Percentiles rank a stretch among this genome's conserved stretches.
Conservation (phyloP, 164 flowering plant genomes). For the Liriodendron chinense region DNA sequence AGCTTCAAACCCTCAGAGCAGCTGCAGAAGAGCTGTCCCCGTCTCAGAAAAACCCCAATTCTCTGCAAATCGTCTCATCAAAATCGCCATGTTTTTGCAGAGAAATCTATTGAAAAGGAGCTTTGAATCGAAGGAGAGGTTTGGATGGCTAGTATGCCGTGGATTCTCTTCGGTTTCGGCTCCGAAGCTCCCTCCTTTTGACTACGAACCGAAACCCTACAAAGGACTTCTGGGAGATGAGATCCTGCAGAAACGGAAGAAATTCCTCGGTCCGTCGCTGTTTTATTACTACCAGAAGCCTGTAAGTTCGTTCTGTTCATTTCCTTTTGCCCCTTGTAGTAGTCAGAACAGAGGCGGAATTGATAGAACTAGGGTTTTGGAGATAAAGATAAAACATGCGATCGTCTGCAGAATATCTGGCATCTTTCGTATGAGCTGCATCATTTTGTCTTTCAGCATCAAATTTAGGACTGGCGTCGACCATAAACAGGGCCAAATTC, state of each 20-base stretch:
- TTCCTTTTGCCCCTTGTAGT: neutral
- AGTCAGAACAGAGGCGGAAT: neutral
- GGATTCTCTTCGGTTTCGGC: conserved; percentile 24
- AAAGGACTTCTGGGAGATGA: conserved; percentile 70
- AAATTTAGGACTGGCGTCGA: no score
- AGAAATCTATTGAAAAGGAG: conserved; percentile 27
- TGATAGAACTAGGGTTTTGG: neutral
- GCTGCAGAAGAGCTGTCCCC: neutral
- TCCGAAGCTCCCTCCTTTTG: conserved; percentile 69
- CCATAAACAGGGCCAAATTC: no score
- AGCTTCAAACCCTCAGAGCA: no score
- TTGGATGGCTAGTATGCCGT: conserved; percentile 9
- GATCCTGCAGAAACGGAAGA: conserved; percentile 68
- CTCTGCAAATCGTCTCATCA: neutral
- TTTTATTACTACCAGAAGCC: conserved; percentile 87
- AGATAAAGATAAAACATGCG: no score
- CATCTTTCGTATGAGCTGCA: no score
- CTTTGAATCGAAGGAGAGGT: conserved; percentile 15
- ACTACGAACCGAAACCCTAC: conserved; percentile 68
- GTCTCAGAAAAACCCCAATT: neutral
- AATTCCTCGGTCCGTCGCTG: conserved; percentile 78
- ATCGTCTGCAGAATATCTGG: no score
- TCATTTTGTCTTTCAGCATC: neutral
- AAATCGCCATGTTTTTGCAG: conserved; percentile 10
- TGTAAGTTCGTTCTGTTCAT: conserved; percentile 32